Evolutionary conservation across 345 rosid genomes (phyloP).

Genomic region (Citrus mangshanensis): DNA sequence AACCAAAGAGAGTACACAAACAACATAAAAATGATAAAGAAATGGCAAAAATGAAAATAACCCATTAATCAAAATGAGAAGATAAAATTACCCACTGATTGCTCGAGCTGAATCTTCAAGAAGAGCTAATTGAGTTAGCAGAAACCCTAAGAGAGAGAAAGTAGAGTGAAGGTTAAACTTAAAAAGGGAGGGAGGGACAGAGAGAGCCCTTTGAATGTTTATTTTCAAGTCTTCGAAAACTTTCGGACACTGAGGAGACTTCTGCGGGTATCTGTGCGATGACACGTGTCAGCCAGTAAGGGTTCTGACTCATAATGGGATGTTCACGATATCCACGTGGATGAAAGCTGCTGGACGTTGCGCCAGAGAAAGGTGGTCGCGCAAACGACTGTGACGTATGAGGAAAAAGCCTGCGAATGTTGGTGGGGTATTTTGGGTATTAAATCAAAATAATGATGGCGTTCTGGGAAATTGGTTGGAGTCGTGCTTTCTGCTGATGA

Average conservation of each 20-base stretch:
- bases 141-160: slow-evolving; percentile 17
- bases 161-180: background rate
- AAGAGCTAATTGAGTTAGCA: background rate
- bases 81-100: background rate
- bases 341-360: slow-evolving; percentile 1
- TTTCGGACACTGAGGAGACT: slow-evolving; percentile 3
- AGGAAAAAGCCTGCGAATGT: background rate
- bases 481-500: background rate
- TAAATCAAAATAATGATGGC: background rate
- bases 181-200: slow-evolving; percentile 21
- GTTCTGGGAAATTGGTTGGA: background rate
- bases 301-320: slow-evolving; percentile 13
- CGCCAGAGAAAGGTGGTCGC: slow-evolving; percentile 3
- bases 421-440: background rate
- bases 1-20: background rate
- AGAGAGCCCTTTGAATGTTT: slow-evolving; percentile 10
- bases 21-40: background rate
- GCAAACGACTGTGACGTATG: slow-evolving; percentile 11
- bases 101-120: background rate
- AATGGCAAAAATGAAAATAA: background rate
- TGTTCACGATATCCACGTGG: slow-evolving; percentile 15
- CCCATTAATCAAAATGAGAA: background rate
- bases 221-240: background rate
- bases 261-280: slow-evolving; percentile 6
- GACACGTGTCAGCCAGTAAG: slow-evolving; percentile 19